A percentile compares a stretch with the other conserved stretches of the same genome.
These are phyloP conservation scores for Botrytis deweyae DNA, from an alignment of 2,329 filamentous ascomycete species.

Conservation along the genomic window DNA sequence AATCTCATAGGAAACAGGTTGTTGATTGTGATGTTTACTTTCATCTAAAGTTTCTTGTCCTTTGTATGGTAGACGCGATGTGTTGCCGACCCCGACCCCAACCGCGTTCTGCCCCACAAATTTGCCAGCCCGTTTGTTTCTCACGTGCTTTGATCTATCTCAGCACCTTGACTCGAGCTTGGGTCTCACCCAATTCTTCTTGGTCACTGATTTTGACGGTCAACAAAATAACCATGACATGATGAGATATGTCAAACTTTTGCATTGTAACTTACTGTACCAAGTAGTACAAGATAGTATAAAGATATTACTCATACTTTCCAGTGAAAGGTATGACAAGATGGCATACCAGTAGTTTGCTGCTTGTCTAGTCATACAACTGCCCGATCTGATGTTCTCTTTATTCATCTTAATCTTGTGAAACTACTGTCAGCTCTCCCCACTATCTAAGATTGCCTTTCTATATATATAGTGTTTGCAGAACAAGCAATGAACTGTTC, in stretches of 20 bases:
- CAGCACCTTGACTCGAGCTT: no score
- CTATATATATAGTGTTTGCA: slow-evolving; percentile 4
- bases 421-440: not conserved
- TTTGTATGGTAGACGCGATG: slow-evolving; percentile 15
- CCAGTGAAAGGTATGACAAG: not conserved
- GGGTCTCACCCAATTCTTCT: not conserved
- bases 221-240: not conserved
- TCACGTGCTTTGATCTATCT: not conserved
- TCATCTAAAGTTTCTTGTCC: slow-evolving; percentile 1
- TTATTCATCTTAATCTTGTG: not conserved
- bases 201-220: not conserved
- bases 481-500: not conserved
- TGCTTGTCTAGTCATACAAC: not conserved
- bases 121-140: not conserved
- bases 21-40: slow-evolving; percentile 9
- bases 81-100: slow-evolving; percentile 5
- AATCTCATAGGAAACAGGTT: not conserved
- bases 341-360: not conserved
- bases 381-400: not conserved
- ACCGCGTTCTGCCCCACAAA: slow-evolving; percentile 6
- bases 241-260: not conserved
- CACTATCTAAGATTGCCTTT: not conserved
- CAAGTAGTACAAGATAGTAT: not conserved
- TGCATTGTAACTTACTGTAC: not conserved
- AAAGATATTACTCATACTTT: not conserved